phyloP scores from a whole-genome alignment of 371 early-diverging fungal species.

The Apophysomyces elegans region DNA sequence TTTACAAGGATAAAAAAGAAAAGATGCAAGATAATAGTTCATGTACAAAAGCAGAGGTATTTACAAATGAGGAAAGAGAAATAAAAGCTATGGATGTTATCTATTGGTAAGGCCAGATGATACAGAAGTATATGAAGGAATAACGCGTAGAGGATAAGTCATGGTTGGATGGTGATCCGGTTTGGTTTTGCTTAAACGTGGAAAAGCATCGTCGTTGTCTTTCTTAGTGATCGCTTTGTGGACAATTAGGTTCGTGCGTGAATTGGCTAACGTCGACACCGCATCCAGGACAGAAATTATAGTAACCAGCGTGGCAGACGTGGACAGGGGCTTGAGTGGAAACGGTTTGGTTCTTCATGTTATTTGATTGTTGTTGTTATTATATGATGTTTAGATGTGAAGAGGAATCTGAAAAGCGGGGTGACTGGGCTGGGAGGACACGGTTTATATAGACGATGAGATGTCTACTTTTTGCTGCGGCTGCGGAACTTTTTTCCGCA shows the following conservation, averaged over 20 bases:
- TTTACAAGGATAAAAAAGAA: background rate
- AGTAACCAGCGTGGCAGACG: conserved; percentile 89
- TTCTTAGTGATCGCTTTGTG: background rate
- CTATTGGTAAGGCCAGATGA: no score
- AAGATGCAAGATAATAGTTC: background rate
- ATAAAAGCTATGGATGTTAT: conserved; percentile 4
- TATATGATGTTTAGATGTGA: background rate
- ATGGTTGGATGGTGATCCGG: background rate
- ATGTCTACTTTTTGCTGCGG: background rate
- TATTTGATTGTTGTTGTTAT: background rate
- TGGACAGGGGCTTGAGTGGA: conserved; percentile 43
- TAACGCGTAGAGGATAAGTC: background rate
- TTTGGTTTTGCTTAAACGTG: no score
- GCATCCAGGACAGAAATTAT: conserved; percentile 21
- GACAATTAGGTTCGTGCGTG: conserved; percentile 22
- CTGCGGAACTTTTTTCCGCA: conserved; percentile 7
- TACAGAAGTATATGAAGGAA: background rate
- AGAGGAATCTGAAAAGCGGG: background rate
- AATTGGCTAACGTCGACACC: conserved; percentile 26
- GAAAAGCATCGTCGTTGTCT: background rate
- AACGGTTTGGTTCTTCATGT: background rate
- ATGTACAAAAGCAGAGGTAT: background rate
- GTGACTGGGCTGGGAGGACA: background rate
- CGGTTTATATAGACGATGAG: background rate
- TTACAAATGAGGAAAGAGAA: background rate